Conservation (phyloP, 73 alveolate species). For the Paramecium biaurelia region DNA sequence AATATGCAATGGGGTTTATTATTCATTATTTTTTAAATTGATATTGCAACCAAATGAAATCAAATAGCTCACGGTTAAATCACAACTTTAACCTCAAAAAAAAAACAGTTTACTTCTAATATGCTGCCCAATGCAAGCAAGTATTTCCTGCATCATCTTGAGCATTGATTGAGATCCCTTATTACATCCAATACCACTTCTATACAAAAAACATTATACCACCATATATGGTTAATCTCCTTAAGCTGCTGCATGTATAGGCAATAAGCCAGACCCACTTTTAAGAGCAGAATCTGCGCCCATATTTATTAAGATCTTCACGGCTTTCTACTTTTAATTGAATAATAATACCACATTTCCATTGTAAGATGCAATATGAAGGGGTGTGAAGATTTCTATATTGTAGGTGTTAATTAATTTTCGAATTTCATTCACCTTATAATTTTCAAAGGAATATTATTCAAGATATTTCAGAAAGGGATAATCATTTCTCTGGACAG, state of each 20-base stretch:
- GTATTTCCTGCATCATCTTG: slow-evolving; percentile 35
- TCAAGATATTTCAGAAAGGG: neutral
- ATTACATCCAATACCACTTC: neutral
- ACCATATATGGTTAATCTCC: slow-evolving; percentile 30
- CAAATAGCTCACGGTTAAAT: slow-evolving; percentile 3
- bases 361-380: slow-evolving; percentile 41
- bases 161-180: neutral
- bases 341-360: slow-evolving; percentile 10
- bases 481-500: neutral
- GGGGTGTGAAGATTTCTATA: neutral
- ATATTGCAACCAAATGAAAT: neutral
- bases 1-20: slow-evolving; percentile 8
- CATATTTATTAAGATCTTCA: neutral
- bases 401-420: neutral
- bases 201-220: neutral
- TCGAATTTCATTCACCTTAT: neutral
- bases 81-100: neutral
- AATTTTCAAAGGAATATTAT: neutral
- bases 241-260: slow-evolving; percentile 55
- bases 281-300: slow-evolving; percentile 22
- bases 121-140: slow-evolving; percentile 53
- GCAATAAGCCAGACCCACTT: slow-evolving; percentile 43
- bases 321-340: neutral
- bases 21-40: neutral
- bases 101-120: neutral